Conservation (phyloP, 2,329 filamentous ascomycete species). For the Arthrobotrys iridis region DNA sequence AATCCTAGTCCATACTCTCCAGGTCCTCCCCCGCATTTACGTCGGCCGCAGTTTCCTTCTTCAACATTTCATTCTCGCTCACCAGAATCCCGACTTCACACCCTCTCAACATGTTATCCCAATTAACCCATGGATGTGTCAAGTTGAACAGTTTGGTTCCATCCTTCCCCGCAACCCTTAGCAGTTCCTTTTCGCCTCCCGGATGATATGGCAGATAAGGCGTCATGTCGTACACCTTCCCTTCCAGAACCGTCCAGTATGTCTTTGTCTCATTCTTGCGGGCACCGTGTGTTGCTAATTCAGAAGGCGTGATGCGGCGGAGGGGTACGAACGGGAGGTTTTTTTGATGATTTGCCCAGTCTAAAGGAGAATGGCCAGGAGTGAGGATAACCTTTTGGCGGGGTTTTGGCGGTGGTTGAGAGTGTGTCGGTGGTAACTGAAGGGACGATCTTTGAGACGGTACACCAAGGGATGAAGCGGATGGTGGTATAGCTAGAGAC, state of each 20-base stretch:
- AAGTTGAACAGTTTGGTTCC: constrained; percentile 73
- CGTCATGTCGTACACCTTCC: constrained; percentile 92
- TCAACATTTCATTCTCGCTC: constrained; percentile 64
- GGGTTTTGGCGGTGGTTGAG: constrained; percentile 57
- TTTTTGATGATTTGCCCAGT: constrained; percentile 80
- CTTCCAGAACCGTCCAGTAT: constrained; percentile 85
- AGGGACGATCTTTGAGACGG: constrained; percentile 28
- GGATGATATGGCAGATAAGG: constrained; percentile 92
- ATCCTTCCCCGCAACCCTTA: constrained; percentile 71
- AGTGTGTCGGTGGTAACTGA: constrained; percentile 51
- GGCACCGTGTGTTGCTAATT: constrained; percentile 80
- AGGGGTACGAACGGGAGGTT: constrained; percentile 59
- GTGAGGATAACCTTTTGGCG: constrained; percentile 79
- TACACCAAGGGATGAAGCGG: constrained; percentile 21
- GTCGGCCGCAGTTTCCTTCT: background rate
- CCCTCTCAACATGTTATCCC: constrained; percentile 73
- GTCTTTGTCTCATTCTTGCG: constrained; percentile 76
- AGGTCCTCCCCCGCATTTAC: constrained; percentile 3
- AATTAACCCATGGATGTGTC: constrained; percentile 77
- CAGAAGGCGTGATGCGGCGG: constrained; percentile 76
- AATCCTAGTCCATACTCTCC: constrained; percentile 40
- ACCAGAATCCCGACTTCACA: constrained; percentile 73
- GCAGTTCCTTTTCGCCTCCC: constrained; percentile 79
- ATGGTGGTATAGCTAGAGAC: background rate
- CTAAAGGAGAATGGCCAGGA: constrained; percentile 93